phyloP scores from a whole-genome alignment of 2,329 filamentous ascomycete genomes.

The Purpureocillium lavendulum region DNA sequence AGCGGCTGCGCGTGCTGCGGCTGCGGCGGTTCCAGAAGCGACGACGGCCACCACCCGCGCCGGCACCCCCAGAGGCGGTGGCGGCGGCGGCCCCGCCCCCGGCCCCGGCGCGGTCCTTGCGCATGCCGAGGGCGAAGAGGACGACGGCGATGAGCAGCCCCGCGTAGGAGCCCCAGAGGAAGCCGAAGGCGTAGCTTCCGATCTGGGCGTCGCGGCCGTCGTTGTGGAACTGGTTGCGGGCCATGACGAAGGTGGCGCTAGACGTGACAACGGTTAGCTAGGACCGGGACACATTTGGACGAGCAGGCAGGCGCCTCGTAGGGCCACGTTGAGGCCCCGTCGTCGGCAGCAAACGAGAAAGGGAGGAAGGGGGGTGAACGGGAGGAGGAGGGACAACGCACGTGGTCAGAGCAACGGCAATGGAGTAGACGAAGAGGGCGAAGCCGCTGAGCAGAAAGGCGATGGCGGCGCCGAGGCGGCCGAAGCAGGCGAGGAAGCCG shows the following conservation, averaged over 20 bases:
- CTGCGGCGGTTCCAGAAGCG: neutral
- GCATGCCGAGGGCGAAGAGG: constrained; percentile 57
- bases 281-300: no score
- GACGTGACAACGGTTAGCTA: no score
- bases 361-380: no score
- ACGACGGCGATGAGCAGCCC: constrained; percentile 57
- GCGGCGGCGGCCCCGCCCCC: no score
- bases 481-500: constrained; percentile 61
- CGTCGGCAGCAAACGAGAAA: no score
- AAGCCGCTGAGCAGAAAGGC: constrained; percentile 48
- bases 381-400: constrained; percentile 34
- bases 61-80: constrained; percentile 17
- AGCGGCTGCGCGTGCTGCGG: constrained; percentile 27
- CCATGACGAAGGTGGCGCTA: constrained; percentile 56
- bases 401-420: constrained; percentile 69
- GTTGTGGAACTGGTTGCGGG: constrained; percentile 55
- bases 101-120: constrained; percentile 41
- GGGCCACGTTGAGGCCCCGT: no score
- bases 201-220: constrained; percentile 49
- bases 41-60: constrained; percentile 12
- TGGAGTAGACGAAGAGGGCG: constrained; percentile 60
- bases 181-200: constrained; percentile 64
- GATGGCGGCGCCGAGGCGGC: constrained; percentile 61
- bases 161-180: constrained; percentile 66
- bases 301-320: no score